Conservation (phyloP, 139 green algal species). For the Auxenochlorella pyrenoidosa region DNA sequence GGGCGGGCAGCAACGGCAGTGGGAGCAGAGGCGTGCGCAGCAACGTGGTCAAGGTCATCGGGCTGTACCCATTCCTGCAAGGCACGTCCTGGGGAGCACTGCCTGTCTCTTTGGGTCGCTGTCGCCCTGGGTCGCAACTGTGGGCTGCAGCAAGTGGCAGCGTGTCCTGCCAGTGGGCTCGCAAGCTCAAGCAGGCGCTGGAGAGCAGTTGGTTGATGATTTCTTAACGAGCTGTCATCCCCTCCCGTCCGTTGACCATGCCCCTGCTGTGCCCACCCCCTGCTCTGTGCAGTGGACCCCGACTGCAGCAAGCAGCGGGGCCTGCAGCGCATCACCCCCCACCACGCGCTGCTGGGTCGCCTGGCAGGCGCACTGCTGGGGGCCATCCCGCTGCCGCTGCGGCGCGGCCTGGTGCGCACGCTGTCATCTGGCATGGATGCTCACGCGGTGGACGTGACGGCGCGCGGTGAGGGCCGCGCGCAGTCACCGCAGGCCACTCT, state of each 20-base stretch:
- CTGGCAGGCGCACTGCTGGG: conserved; percentile 10
- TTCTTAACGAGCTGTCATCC: too few relatives aligned
- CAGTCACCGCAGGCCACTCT: neutral
- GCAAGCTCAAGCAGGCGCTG: too few relatives aligned
- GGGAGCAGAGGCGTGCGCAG: neutral
- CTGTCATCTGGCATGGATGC: neutral
- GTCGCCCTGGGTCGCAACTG: too few relatives aligned
- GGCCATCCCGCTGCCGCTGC: neutral
- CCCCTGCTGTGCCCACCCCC: neutral
- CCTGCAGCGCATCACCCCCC: neutral
- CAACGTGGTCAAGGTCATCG: conserved; percentile 6
- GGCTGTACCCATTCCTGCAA: conserved; percentile 21
- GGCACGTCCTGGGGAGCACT: neutral
- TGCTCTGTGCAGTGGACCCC: conserved; percentile 3
- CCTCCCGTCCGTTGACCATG: neutral
- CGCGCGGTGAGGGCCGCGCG: neutral
- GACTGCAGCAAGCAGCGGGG: conserved; percentile 15
- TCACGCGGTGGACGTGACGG: conserved; percentile 17
- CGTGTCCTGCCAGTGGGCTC: too few relatives aligned
- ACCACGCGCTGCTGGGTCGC: neutral
- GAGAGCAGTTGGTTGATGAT: too few relatives aligned
- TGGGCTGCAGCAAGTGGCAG: too few relatives aligned
- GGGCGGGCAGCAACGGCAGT: neutral
- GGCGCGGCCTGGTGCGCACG: conserved; percentile 6
- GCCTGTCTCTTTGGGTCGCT: neutral